Percentiles rank a stretch among this genome's conserved stretches.
phyloP scores from a whole-genome alignment of 2,329 filamentous ascomycete species.

The Trichoderma sp. region DNA sequence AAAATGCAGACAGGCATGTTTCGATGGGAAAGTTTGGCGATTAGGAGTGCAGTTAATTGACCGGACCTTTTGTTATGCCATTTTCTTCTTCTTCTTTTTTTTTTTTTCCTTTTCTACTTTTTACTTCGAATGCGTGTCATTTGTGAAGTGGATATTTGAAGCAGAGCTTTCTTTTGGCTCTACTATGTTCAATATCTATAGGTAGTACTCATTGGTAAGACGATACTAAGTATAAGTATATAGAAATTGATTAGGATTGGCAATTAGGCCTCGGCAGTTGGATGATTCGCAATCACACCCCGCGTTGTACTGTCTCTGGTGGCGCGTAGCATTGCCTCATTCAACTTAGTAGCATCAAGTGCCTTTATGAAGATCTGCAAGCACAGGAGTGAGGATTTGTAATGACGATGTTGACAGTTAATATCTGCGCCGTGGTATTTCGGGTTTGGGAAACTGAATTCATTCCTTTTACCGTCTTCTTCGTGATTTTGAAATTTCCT shows the following conservation, averaged over 20 bases:
- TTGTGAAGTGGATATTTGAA: neutral
- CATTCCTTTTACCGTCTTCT: neutral
- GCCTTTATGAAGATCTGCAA: neutral
- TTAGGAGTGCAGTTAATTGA: constrained; percentile 51
- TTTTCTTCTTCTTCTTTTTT: neutral
- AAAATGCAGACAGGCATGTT: constrained; percentile 43
- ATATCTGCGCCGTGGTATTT: neutral
- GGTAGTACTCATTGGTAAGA: neutral
- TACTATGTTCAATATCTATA: neutral
- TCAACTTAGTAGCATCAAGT: neutral
- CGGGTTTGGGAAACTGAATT: neutral
- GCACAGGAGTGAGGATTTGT: neutral
- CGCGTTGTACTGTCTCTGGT: neutral
- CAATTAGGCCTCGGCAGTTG: neutral
- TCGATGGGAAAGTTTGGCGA: constrained; percentile 55
- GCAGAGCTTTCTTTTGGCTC: neutral
- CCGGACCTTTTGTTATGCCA: constrained; percentile 31
- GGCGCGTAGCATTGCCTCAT: neutral
- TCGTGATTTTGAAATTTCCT: neutral
- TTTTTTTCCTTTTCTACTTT: neutral
- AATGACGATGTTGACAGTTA: neutral
- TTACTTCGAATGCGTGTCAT: too few relatives aligned
- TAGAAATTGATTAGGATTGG: neutral
- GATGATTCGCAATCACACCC: neutral
- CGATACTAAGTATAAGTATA: neutral